These are phyloP conservation scores for Rhizopus stolonifer DNA, from an alignment of 371 early-diverging fungal genomes.

Conservation along the genomic window DNA sequence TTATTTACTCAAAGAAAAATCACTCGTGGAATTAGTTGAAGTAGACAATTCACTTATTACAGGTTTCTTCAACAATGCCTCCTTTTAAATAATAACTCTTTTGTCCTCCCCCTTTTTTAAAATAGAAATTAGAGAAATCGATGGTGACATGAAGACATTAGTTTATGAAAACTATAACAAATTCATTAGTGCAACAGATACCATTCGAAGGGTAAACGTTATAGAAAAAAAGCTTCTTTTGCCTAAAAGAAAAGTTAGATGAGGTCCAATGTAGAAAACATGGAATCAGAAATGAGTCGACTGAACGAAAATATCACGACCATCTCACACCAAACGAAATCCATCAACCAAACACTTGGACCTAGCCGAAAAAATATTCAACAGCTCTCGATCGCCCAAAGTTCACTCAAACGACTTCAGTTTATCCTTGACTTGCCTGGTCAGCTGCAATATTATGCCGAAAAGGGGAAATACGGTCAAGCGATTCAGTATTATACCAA, in stretches of 20 bases:
- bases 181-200: slow-evolving; percentile 92
- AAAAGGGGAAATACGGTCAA: slow-evolving; percentile 60
- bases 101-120: background rate
- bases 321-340: slow-evolving; percentile 57
- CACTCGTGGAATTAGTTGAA: slow-evolving; percentile 66
- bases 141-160: slow-evolving; percentile 94
- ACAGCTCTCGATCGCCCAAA: slow-evolving; percentile 75
- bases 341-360: slow-evolving; percentile 60
- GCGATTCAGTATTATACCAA: slow-evolving; percentile 80
- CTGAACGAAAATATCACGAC: slow-evolving; percentile 69
- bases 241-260: too few species aligned
- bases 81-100: background rate
- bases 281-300: slow-evolving; percentile 76
- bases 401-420: slow-evolving; percentile 74
- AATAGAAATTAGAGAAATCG: slow-evolving; percentile 79
- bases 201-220: slow-evolving; percentile 65
- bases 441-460: slow-evolving; percentile 62
- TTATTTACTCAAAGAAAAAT: slow-evolving; percentile 65
- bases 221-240: background rate
- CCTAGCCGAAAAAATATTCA: slow-evolving; percentile 72
- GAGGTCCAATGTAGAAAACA: slow-evolving; percentile 73
- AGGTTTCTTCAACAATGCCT: slow-evolving; percentile 34
- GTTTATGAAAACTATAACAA: slow-evolving; percentile 97
- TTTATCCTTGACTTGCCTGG: slow-evolving; percentile 85
- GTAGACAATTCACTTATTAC: slow-evolving; percentile 74